Evolutionary conservation across 441 rosid genomes (phyloP), one percentile per base, ranked within the genome.

Genomic region (Rhodomyrtus psidioides): DNA sequence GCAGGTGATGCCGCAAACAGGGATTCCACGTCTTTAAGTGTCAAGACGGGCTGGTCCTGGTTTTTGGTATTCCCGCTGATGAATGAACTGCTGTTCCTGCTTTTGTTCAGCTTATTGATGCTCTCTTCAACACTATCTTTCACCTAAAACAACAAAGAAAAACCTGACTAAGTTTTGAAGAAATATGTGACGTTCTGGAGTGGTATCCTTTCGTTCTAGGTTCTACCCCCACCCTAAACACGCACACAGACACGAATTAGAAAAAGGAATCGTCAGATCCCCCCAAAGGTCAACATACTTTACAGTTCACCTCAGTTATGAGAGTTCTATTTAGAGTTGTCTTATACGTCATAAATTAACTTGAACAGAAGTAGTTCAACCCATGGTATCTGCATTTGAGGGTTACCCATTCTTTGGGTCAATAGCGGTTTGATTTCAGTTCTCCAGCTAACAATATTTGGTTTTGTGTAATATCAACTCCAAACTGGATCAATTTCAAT

Each of bases 101-200:
- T 96, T 90, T 92, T 95, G 93, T 94, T 97, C 89, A 97, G 93
- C 88, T 97, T 94, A 90, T 94, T 92, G 87, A 97, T 93, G 90
- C 99, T 94, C 92, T 96, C 98, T 93, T 97, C 99, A 87, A 97
- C 99, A 0, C 98, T 97, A 84, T 91, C 88, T 53, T 94, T 93
- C 81, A 97, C 95, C 99, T 97, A 85, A 85, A 82, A 28, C 58
- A 85, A 46, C 27, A 81, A 83, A 57, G 85, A 24, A 84, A 28
- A 70, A 51, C 9, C 65, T 46, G 21, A 49, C 58, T 86, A 55
- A 85, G 76, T 17, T 65, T 17, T 1, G 4, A 34, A 65, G 46
- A 34, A 65, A 27, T 27, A 27, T 6, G 39, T 54, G 60, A 10
- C 21, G n/a, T 84, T 44, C 13, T 24, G n/a, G 85, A 58, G 53